phyloP scores from a whole-genome alignment of 345 rosid species.

The Lepidium aucheri region DNA sequence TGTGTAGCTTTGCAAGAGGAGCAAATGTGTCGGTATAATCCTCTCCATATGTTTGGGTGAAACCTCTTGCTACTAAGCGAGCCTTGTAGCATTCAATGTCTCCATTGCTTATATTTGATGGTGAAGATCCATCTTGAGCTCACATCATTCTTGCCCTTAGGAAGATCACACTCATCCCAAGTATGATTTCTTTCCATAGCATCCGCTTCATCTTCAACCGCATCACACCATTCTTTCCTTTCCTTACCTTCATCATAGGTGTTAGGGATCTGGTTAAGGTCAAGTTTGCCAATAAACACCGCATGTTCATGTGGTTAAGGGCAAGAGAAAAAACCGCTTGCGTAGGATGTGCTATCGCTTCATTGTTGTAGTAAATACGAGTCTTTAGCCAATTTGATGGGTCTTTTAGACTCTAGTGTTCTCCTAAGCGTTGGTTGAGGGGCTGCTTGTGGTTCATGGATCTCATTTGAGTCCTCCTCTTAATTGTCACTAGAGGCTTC shows the following conservation, averaged over 20 bases:
- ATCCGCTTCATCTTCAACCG: neutral
- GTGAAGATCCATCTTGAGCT: neutral
- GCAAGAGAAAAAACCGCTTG: neutral
- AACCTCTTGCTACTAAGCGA: neutral
- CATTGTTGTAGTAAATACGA: neutral
- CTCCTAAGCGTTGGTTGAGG: too few relatives aligned
- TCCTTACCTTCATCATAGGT: too few relatives aligned
- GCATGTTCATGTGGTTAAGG: too few relatives aligned
- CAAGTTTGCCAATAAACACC: neutral
- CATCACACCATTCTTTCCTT: neutral
- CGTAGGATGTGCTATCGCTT: neutral
- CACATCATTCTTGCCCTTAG: neutral
- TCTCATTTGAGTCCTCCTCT: too few relatives aligned
- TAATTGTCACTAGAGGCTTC: too few relatives aligned
- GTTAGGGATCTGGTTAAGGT: fast-evolving
- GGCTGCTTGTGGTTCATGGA: too few relatives aligned
- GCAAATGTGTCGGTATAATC: neutral
- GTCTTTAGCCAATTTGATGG: too few relatives aligned
- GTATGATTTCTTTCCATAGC: neutral
- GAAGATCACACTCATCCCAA: neutral
- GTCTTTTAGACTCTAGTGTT: too few relatives aligned
- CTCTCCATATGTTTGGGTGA: neutral
- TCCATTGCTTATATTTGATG: neutral
- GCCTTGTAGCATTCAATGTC: neutral
- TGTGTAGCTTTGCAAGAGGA: too few relatives aligned